Percentiles rank a stretch among this genome's conserved stretches.
phyloP scores from a whole-genome alignment of 75 land plant species.

The Selaginella tamariscina region DNA sequence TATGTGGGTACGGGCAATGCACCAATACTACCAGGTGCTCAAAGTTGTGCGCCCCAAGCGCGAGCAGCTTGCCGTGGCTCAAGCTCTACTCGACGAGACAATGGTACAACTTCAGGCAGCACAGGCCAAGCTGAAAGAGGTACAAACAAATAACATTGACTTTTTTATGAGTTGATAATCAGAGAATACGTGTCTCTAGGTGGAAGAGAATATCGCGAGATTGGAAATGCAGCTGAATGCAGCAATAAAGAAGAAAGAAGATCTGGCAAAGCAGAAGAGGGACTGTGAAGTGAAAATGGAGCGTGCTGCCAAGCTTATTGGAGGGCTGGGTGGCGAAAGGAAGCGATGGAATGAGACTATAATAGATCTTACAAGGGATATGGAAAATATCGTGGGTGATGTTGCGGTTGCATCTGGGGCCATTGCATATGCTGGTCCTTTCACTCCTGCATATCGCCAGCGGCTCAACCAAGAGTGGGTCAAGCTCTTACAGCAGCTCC shows the following conservation, averaged over 20 bases:
- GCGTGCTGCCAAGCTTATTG: constrained; percentile 30
- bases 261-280: constrained; percentile 23
- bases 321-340: constrained; percentile 35
- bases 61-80: constrained; percentile 27
- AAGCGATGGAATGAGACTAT: constrained; percentile 32
- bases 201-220: constrained; percentile 21
- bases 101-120: constrained; percentile 25
- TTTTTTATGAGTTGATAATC: not conserved
- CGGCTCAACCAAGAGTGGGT: constrained; percentile 23
- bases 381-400: constrained; percentile 24
- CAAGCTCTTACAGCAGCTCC: not conserved
- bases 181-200: constrained; percentile 7
- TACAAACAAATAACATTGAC: constrained; percentile 1
- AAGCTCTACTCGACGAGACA: constrained; percentile 19
- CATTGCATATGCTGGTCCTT: constrained; percentile 34
- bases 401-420: constrained; percentile 28
- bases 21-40: constrained; percentile 26
- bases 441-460: constrained; percentile 27
- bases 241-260: constrained; percentile 27
- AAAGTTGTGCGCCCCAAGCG: constrained; percentile 32
- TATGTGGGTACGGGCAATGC: constrained; percentile 36
- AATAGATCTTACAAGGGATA: constrained; percentile 14
- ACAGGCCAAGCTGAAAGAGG: constrained; percentile 30
- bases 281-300: constrained; percentile 25
- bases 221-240: constrained; percentile 22